Evolutionary conservation across 2,329 filamentous ascomycete species (phyloP), one percentile per base, ranked within the genome.

Genomic region (Pseudocercospora fuligena): DNA sequence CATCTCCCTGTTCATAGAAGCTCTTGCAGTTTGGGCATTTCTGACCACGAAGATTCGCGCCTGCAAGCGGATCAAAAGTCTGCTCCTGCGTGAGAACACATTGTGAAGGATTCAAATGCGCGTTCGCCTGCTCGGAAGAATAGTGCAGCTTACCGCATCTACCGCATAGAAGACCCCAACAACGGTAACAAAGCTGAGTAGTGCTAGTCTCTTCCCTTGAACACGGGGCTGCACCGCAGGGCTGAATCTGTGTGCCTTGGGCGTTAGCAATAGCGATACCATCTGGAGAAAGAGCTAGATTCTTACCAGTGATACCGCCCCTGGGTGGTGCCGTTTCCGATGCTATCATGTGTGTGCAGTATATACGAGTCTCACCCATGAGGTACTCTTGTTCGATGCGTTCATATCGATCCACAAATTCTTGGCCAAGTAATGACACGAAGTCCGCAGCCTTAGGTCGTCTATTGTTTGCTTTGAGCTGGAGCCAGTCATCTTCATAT

Each of bases 1-100:
- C 62, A 27, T 59, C 53, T 36, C 25, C 19, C 23, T 51, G 62
- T n/a, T 33, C 51, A 19, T 57, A 46, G 33, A 57, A 57, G 53
- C 46, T 36, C 53, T 57, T 36, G 29, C 61, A 63, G 1, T 49
- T 29, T 31, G 61, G 61, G 27, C 61, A 63, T 49, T 31, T 23
- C 53, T 63, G 61, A 29, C 53, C 46, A 19, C n/a, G 19, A 21
- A 49, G n/a, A 49, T 23, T 23, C 6, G 23, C 8, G 46, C 23
- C 46, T 49, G 46, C 19, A 23, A 49, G n/a, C 46, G 23, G 46
- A 25, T 49, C 46, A 49, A 6, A 11, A 21, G 19, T 25, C 19
- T 49, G 19, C 6, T 49, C 46, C n/a, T 25, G 19, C 1, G n/a
- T 25, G 2, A 49, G 8, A 14, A 49, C 46, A 49, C 46, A 49